Evolutionary conservation across 192 early-diverging fungal species (phyloP), one percentile per base, ranked within the genome.

Genomic region (Backusella circina): DNA sequence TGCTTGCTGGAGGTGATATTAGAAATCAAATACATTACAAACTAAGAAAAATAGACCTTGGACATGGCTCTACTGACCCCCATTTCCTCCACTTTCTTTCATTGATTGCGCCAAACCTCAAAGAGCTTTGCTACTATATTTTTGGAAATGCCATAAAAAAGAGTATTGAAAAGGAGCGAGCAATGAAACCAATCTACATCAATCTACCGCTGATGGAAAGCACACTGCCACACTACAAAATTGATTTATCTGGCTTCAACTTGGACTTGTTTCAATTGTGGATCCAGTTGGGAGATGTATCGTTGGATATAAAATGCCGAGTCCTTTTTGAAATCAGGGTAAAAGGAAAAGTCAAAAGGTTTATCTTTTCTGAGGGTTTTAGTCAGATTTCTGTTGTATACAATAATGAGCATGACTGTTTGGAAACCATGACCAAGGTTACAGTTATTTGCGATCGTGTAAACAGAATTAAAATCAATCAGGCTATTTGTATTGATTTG

Each of bases 131-230:
- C 54, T 61, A 28, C 10, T 61, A 28, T 61, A 13, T 61, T 61
- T 61, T 61, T 61, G 54, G 54, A 61, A 61, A 61, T 61, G 54
- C 54, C 10, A 61, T 61, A 28, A 61, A 61, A 61, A 61, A 26
- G 23, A 61, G 54, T 26, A 28, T 61, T 1, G 54, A 61, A 61
- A 61, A 28, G 54, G 54, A 61, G 12, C 54, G 54, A 12, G 8
- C 3, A 1, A 23, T 26, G 10, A 61, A 61, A 12, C 54, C 54
- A 61, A 28, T 61, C 8, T 61, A 28, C 12, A 61, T 61, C 21
- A 23, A 61, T 12, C 8, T 28, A 23, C 54, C 54, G 2, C 28
- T 61, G 2, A 6, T 28, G 26, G 26, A 23, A 61, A n/a, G 26
- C 12, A 13, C 21, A 12, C 54, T 4, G 21, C 26, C 26, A 28